These are phyloP conservation scores for Thuidium tamariscinum DNA, from an alignment of 225 moss, liverwort and hornwort species.

Conservation along the genomic window DNA sequence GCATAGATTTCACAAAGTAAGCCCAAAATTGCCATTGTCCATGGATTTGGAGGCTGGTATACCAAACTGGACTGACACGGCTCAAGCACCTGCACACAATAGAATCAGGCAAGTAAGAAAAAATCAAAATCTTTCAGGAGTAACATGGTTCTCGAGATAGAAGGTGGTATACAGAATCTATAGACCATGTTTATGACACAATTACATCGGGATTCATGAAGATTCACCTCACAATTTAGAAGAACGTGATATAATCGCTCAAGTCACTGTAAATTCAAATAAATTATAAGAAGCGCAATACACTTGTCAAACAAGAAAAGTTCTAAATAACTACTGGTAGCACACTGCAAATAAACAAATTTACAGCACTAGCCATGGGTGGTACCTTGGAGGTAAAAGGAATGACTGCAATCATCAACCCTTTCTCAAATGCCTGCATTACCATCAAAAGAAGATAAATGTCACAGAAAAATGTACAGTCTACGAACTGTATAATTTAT, in stretches of 20 bases:
- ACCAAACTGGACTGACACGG: conserved; percentile 92
- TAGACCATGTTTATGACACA: not conserved
- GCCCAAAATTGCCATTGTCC: conserved; percentile 98
- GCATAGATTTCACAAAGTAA: conserved; percentile 84
- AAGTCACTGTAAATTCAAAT: not conserved
- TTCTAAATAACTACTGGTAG: not conserved
- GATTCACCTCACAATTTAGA: not conserved
- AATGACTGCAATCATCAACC: conserved; percentile 98
- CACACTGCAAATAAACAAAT: not conserved
- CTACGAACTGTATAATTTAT: not conserved
- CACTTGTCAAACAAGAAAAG: not conserved
- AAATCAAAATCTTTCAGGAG: not conserved
- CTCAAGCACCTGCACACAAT: conserved; percentile 72
- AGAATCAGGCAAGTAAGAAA: not conserved
- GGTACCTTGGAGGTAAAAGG: conserved; percentile 94
- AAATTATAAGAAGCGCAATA: not conserved
- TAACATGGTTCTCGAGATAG: not conserved
- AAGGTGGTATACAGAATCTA: not conserved
- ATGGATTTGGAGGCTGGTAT: conserved; percentile 95
- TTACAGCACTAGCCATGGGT: not conserved
- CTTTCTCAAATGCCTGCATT: conserved; percentile 92
- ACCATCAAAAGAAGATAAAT: not conserved
- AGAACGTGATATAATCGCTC: not conserved
- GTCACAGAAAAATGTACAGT: not conserved
- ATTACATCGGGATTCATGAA: not conserved